Percentiles rank a stretch among this genome's conserved stretches.
phyloP scores from a whole-genome alignment of 306 rosid genomes.

The barrel medic (Medicago truncatula) region DNA sequence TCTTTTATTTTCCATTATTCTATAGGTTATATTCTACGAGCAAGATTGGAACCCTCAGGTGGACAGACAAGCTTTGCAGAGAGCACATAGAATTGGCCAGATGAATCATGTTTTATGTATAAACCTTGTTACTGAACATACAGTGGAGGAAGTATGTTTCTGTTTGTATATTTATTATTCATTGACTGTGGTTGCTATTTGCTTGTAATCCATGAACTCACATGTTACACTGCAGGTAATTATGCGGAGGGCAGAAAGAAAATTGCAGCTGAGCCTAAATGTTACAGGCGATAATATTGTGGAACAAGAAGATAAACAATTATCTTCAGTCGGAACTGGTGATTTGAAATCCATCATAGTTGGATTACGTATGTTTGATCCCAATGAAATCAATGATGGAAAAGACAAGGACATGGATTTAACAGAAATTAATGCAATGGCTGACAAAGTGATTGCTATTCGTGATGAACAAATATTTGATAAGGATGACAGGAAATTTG shows the following conservation, averaged over 20 bases:
- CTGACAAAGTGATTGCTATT: constrained; percentile 71
- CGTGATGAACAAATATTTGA: constrained; percentile 50
- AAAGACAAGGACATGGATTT: constrained; percentile 50
- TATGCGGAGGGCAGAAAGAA: constrained; percentile 91
- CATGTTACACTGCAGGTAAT: constrained; percentile 64
- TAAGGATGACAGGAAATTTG: constrained; percentile 72
- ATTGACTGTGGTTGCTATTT: constrained; percentile 2
- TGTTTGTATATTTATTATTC: constrained; percentile 24
- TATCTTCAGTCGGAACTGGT: constrained; percentile 55
- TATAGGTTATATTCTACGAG: constrained; percentile 91
- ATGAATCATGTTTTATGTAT: constrained; percentile 76
- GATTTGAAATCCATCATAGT: constrained; percentile 85
- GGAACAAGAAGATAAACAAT: constrained; percentile 56
- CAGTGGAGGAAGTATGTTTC: constrained; percentile 85
- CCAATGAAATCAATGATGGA: constrained; percentile 52
- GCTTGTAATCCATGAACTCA: constrained; percentile 34
- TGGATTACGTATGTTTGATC: constrained; percentile 75
- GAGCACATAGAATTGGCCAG: constrained; percentile 97
- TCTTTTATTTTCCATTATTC: constrained; percentile 23
- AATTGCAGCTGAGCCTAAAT: constrained; percentile 81
- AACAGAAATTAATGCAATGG: constrained; percentile 67
- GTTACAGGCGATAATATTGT: constrained; percentile 68
- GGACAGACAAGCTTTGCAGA: constrained; percentile 92
- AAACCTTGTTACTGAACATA: constrained; percentile 70
- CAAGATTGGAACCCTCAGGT: constrained; percentile 99